phyloP scores from a whole-genome alignment of 148 eudicot species.

The Salicornia ramosissima region DNA sequence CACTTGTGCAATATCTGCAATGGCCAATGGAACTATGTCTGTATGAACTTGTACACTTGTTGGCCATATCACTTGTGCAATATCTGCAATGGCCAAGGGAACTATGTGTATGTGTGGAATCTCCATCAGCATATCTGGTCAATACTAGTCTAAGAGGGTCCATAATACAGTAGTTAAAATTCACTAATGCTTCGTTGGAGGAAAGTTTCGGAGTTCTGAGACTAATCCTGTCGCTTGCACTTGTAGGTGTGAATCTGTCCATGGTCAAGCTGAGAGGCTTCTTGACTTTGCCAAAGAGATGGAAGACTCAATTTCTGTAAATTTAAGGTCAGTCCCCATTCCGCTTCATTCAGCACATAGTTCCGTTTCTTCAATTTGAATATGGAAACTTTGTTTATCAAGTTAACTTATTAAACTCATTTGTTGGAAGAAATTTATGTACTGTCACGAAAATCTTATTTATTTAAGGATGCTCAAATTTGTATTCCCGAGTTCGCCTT shows the following conservation, averaged over 20 bases:
- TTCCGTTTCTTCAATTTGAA: neutral
- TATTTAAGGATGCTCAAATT: neutral
- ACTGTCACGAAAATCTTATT: too few relatives aligned
- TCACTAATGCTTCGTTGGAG: neutral
- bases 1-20: neutral
- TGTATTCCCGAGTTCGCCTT: neutral
- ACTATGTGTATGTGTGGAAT: neutral
- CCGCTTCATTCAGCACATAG: neutral
- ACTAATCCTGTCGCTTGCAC: slow-evolving; percentile 14
- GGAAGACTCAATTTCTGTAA: slow-evolving; percentile 98
- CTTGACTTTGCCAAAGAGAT: slow-evolving; percentile 98
- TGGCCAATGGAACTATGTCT: too few relatives aligned
- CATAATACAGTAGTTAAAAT: neutral
- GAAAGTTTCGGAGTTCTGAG: slow-evolving; percentile 12
- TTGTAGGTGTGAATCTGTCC: slow-evolving; percentile 95
- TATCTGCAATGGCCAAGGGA: neutral
- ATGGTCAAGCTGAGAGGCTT: slow-evolving; percentile 98
- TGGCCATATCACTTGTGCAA: neutral
- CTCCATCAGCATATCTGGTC: neutral
- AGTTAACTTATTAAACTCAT: neutral
- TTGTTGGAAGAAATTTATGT: too few relatives aligned
- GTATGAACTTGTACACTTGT: neutral
- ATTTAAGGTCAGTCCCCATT: slow-evolving; percentile 61
- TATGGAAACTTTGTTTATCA: neutral
- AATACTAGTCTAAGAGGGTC: slow-evolving; percentile 1